Evolutionary conservation across 148 eudicot genomes (phyloP).

Genomic region (Bassia scoparia): DNA sequence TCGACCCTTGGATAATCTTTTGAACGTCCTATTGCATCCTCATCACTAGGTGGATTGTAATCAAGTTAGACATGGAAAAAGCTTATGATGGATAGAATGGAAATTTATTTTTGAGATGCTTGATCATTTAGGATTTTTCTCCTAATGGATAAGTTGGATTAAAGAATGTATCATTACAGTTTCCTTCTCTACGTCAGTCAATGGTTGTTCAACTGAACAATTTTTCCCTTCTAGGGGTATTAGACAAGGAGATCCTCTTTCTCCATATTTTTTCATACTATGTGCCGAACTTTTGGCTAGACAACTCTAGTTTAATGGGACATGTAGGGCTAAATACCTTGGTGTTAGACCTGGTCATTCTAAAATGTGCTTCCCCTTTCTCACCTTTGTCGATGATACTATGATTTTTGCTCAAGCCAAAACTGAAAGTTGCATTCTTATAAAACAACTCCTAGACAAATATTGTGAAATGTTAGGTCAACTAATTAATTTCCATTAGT

Average conservation of each 20-base stretch:
- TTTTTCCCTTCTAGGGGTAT: neutral
- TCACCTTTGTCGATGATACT: neutral
- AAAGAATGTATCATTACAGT: neutral
- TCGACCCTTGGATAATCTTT: too few species aligned
- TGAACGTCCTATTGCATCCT: too few species aligned
- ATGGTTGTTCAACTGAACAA: neutral
- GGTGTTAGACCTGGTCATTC: neutral
- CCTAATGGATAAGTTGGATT: neutral
- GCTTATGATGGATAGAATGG: neutral
- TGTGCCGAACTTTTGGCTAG: neutral
- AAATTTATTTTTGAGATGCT: neutral
- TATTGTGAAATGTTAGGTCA: neutral
- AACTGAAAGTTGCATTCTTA: neutral
- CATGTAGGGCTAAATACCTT: neutral
- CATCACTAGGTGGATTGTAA: slow-evolving; percentile 1
- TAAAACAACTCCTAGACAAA: neutral
- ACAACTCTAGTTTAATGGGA: neutral
- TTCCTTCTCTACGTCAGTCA: neutral
- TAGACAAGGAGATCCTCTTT: neutral
- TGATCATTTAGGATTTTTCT: neutral
- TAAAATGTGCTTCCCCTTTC: neutral
- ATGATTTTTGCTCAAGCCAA: neutral
- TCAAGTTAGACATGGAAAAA: neutral
- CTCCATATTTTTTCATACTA: neutral
- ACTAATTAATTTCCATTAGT: neutral